Conservation (phyloP, 768 basidiomycete species). For the Termitomyces sp. region DNA sequence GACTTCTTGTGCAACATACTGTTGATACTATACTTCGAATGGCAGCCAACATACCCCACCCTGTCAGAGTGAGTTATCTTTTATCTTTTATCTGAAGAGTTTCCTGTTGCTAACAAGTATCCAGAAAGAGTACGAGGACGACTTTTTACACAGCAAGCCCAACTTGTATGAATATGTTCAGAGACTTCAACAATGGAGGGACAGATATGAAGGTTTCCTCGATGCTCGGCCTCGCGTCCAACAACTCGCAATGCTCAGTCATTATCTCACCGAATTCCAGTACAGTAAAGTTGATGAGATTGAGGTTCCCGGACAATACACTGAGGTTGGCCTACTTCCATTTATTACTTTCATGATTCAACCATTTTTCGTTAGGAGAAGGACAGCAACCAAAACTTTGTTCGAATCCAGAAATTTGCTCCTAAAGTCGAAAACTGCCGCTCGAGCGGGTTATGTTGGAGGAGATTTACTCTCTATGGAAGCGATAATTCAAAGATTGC, state of each 20-base stretch:
- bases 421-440: conserved; percentile 90
- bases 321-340: conserved; percentile 58
- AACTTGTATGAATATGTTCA: conserved; percentile 85
- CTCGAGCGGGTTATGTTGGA: conserved; percentile 82
- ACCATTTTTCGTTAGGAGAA: conserved; percentile 63
- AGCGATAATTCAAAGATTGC: conserved; percentile 86
- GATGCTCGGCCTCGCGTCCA: conserved; percentile 83
- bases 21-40: conserved; percentile 56
- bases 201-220: conserved; percentile 80
- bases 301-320: conserved; percentile 98
- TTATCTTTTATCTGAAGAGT: not conserved
- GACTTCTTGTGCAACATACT: conserved; percentile 52
- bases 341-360: not conserved
- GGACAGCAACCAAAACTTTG: conserved; percentile 88
- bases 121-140: conserved; percentile 87
- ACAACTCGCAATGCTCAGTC: conserved; percentile 81
- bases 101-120: not conserved
- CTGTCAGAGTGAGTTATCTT: conserved; percentile 47
- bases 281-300: conserved; percentile 97
- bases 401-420: conserved; percentile 86
- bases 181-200: conserved; percentile 89
- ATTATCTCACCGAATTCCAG: conserved; percentile 96
- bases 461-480: conserved; percentile 87
- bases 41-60: conserved; percentile 52
- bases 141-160: conserved; percentile 79